Evolutionary conservation across 1,284 basidiomycete species (phyloP).

Genomic region (Heimioporus retisporus): DNA sequence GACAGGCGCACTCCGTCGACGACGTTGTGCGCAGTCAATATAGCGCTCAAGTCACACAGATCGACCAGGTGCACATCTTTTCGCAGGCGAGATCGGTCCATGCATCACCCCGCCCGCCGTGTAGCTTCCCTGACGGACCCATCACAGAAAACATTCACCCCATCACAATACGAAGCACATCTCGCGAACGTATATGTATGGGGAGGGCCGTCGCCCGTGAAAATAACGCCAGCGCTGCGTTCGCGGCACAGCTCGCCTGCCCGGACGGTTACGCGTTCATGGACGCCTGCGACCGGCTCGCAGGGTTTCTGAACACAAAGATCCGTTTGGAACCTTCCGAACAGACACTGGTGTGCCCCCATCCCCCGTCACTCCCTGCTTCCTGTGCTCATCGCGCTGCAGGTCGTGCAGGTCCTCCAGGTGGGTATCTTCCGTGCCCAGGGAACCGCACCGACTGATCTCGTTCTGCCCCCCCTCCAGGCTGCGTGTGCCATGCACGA

Average conservation of each 20-base stretch:
- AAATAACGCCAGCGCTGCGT: conserved; percentile 22
- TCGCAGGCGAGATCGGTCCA: conserved; percentile 68
- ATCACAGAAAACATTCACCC: no score
- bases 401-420: conserved; percentile 33
- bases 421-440: conserved; percentile 14
- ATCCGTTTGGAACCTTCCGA: conserved; percentile 14
- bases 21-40: conserved; percentile 65
- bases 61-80: conserved; percentile 85
- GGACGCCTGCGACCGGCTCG: conserved; percentile 23
- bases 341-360: conserved; percentile 22
- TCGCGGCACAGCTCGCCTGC: conserved; percentile 21
- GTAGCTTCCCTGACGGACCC: no score
- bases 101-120: no score
- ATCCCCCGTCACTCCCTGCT: background rate
- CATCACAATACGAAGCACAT: no score
- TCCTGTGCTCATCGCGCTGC: conserved; percentile 15
- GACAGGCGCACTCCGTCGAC: no score
- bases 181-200: no score
- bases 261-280: conserved; percentile 23
- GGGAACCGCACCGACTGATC: background rate
- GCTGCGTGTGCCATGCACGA: conserved; percentile 37
- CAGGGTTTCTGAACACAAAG: conserved; percentile 23
- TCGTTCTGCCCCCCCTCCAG: conserved; percentile 12
- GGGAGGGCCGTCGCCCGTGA: no score
- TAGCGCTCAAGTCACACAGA: conserved; percentile 73